phyloP scores from a whole-genome alignment of 768 basidiomycete species.

The Tricholoma flavovirens region DNA sequence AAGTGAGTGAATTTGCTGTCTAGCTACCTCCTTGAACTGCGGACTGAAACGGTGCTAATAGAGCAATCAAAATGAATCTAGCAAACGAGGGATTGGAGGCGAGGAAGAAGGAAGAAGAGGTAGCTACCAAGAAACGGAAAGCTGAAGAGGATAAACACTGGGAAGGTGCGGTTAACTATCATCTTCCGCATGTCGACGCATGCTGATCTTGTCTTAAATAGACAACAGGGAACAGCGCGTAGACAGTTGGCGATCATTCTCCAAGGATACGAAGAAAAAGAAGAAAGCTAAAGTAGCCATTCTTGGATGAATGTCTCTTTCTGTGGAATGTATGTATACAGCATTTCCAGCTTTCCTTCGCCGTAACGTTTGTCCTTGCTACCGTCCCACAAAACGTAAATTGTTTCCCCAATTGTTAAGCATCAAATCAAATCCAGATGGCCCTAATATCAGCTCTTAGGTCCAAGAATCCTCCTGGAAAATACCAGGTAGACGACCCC shows the following conservation, averaged over 20 bases:
- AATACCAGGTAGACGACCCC: background rate
- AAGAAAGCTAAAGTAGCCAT: conserved; percentile 66
- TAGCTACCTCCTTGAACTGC: background rate
- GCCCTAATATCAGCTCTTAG: background rate
- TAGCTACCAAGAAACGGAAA: conserved; percentile 72
- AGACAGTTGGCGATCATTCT: conserved; percentile 77
- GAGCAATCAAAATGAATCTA: conserved; percentile 84
- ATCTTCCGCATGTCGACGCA: background rate
- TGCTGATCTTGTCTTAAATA: background rate
- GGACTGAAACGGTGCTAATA: conserved; percentile 22
- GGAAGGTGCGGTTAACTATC: conserved; percentile 62
- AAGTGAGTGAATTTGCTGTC: conserved; percentile 47
- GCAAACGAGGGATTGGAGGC: conserved; percentile 92
- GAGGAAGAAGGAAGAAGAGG: conserved; percentile 87
- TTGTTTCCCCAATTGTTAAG: conserved; percentile 12
- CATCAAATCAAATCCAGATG: conserved; percentile 1
- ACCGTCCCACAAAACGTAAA: conserved; percentile 4
- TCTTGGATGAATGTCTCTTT: conserved; percentile 47
- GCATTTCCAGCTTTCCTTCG: conserved; percentile 8
- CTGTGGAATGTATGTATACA: conserved; percentile 18
- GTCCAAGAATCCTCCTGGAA: background rate
- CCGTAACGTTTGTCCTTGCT: conserved; percentile 13
- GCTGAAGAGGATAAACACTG: conserved; percentile 82
- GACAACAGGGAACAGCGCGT: conserved; percentile 78
- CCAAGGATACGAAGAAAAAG: conserved; percentile 69